Conservation (phyloP, 306 rosid genomes). For the Medicago ruthenica region DNA sequence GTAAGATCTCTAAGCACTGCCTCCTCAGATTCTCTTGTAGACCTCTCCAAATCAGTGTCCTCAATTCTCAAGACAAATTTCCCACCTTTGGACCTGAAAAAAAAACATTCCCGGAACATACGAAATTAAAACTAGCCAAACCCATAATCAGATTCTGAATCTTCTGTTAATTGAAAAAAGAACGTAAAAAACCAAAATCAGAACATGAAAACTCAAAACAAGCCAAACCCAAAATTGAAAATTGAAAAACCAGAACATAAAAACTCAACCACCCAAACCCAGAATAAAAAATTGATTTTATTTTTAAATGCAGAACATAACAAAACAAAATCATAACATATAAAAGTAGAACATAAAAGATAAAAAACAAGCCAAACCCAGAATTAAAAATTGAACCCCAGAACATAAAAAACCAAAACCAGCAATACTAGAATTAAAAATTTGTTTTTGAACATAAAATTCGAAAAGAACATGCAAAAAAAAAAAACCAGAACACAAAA, state of each 20-base stretch:
- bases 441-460: no score
- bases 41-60: constrained; percentile 98
- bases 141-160: not conserved
- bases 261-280: not conserved
- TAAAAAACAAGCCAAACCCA: not conserved
- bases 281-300: not conserved
- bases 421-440: not conserved
- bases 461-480: no score
- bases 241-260: not conserved
- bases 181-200: no score
- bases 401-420: not conserved
- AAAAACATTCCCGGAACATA: not conserved
- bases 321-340: not conserved
- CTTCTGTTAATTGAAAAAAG: no score
- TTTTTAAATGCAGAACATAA: not conserved
- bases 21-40: constrained; percentile 86
- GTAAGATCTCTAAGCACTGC: constrained; percentile 84
- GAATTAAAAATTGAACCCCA: not conserved
- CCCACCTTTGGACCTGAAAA: constrained; percentile 86
- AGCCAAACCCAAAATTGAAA: not conserved
- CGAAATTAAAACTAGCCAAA: not conserved
- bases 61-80: constrained; percentile 89
- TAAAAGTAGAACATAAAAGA: not conserved
- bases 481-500: not conserved
- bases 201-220: no score